phyloP scores from a whole-genome alignment of 495 filamentous ascomycete genomes.

The Mycothermus thermophilus region DNA sequence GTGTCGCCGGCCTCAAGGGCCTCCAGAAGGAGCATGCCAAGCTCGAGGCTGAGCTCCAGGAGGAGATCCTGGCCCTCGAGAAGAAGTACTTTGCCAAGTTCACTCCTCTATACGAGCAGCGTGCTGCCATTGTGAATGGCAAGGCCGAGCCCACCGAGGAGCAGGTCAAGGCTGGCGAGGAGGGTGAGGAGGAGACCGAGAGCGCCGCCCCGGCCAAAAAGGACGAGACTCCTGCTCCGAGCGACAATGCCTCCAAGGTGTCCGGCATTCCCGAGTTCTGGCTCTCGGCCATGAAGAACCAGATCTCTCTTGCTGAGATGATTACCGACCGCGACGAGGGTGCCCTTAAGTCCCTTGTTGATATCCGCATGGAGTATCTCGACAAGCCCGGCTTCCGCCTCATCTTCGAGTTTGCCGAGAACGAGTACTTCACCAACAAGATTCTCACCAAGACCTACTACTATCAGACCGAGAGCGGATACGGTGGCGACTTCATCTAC shows the following conservation, averaged over 20 bases:
- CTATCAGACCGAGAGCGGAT: constrained; percentile 98
- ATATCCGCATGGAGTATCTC: constrained; percentile 98
- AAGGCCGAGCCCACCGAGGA: constrained; percentile 67
- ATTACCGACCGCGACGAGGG: constrained; percentile 94
- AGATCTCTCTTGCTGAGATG: constrained; percentile 89
- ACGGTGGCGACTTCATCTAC: constrained; percentile 98
- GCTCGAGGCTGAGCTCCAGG: constrained; percentile 94
- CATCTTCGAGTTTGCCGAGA: constrained; percentile 92
- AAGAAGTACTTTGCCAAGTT: constrained; percentile 99
- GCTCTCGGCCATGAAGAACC: constrained; percentile 99
- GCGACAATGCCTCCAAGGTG: constrained; percentile 34
- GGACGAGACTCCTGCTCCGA: constrained; percentile 30
- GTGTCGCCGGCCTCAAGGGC: constrained; percentile 89
- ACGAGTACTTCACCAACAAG: constrained; percentile 95
- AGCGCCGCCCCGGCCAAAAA: constrained; percentile 34
- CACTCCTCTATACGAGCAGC: constrained; percentile 92
- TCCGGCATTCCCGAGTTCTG: constrained; percentile 95
- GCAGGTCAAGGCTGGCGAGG: constrained; percentile 76
- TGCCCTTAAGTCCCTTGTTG: constrained; percentile 77
- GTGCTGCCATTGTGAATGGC: constrained; percentile 87
- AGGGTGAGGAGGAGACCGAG: constrained; percentile 54
- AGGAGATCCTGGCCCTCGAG: constrained; percentile 92
- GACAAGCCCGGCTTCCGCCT: constrained; percentile 95
- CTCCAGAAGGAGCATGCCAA: constrained; percentile 98
- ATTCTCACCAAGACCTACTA: constrained; percentile 95